phyloP scores from a whole-genome alignment of 2,329 filamentous ascomycete species.

The Talaromyces sp. region DNA sequence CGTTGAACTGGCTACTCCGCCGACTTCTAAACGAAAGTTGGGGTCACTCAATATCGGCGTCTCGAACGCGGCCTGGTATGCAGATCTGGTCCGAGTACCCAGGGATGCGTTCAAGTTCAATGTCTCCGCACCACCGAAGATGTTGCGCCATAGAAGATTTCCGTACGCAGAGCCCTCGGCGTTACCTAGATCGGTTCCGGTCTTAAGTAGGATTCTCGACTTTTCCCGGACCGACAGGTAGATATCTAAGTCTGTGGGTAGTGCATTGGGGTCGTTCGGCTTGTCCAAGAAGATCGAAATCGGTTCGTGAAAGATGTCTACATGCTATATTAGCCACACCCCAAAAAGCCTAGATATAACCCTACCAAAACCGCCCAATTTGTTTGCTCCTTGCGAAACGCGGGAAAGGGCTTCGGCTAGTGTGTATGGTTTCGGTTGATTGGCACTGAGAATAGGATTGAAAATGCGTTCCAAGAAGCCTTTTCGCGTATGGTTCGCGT shows the following conservation, averaged over 20 bases:
- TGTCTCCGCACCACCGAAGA: constrained; percentile 91
- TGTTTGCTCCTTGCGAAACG: constrained; percentile 66
- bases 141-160: constrained; percentile 81
- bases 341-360: not conserved
- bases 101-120: constrained; percentile 81
- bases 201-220: constrained; percentile 81
- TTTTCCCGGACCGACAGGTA: constrained; percentile 75
- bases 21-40: constrained; percentile 72
- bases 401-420: constrained; percentile 74
- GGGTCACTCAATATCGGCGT: constrained; percentile 82
- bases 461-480: constrained; percentile 81
- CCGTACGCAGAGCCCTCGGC: constrained; percentile 91
- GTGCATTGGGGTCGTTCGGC: constrained; percentile 66
- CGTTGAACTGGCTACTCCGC: constrained; percentile 77
- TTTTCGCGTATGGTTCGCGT: constrained; percentile 76
- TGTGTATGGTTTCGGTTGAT: constrained; percentile 66
- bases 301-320: constrained; percentile 82
- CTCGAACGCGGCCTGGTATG: constrained; percentile 82
- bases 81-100: constrained; percentile 84
- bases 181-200: constrained; percentile 90
- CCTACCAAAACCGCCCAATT: constrained; percentile 76
- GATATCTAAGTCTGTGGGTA: constrained; percentile 75
- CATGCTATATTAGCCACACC: not conserved
- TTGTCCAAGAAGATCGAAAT: constrained; percentile 80
- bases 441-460: constrained; percentile 68